Conservation (phyloP, 345 rosid genomes). For the Hirschfeldia incana region DNA sequence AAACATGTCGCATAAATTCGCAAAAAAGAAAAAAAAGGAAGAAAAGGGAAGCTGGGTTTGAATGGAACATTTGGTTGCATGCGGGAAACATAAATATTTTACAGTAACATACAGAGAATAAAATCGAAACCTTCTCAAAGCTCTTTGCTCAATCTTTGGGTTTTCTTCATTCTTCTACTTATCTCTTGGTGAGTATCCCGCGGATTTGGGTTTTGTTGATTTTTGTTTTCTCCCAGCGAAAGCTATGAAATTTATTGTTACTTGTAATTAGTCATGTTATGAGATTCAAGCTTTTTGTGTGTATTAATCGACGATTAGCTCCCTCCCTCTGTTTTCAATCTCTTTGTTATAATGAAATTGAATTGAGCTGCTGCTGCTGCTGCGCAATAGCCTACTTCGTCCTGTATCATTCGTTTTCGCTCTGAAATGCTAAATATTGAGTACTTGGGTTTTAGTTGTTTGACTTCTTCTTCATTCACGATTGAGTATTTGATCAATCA, state of each 20-base stretch:
- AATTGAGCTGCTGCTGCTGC: background rate
- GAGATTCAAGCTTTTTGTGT: slow-evolving; percentile 10
- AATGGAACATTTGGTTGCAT: slow-evolving; percentile 34
- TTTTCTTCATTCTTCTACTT: background rate
- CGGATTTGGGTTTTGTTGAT: background rate
- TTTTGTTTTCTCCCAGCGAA: background rate
- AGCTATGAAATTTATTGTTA: background rate
- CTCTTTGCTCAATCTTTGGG: slow-evolving; percentile 17
- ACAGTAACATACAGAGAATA: slow-evolving; percentile 11
- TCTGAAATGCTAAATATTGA: no score
- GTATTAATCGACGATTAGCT: background rate
- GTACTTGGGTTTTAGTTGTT: slow-evolving; percentile 6
- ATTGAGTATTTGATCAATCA: background rate
- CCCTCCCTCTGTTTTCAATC: background rate
- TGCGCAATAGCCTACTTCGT: background rate
- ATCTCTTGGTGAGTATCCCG: slow-evolving; percentile 18
- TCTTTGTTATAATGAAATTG: background rate
- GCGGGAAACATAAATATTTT: slow-evolving; percentile 14
- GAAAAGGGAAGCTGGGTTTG: background rate
- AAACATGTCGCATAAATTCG: slow-evolving; percentile 33
- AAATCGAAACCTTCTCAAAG: background rate
- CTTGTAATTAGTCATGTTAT: slow-evolving; percentile 9
- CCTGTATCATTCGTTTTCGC: background rate
- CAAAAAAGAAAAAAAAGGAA: background rate
- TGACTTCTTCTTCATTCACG: background rate